Evolutionary conservation across 2,329 filamentous ascomycete species (phyloP), one percentile per base, ranked within the genome.

Genomic region (Aschersonia sp.): DNA sequence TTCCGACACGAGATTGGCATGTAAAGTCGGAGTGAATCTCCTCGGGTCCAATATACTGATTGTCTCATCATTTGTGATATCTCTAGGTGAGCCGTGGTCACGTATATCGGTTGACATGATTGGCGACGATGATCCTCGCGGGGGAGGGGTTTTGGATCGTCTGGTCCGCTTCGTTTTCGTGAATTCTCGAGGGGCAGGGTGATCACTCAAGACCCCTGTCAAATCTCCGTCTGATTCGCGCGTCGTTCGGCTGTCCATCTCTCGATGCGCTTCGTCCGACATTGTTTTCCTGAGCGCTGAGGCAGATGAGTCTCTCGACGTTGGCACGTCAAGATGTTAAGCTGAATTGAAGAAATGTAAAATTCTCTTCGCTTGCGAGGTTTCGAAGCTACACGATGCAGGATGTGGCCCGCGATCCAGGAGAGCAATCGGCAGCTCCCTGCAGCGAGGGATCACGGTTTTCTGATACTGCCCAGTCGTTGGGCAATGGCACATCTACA

Each of bases 1-100:
- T 63, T 98, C 92, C 0, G 91, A 91, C 1, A 98, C 91, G 5
- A 98, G 71, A 45, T 87, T 96, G 6, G 92, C 92, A 63, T 97
- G 92, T 9, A 98, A 69, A 0, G 89, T 97, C 1, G 92, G 92
- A 0, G 92, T 98, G 60, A 98, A 96, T 40, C 92, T 79, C 48
- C 91, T 80, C 3, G 92, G 89, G 59, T 98, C 92, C 31, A 96
- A 71, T 29, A 88, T 80, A 55, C 77, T 75, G 50, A 89, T 80
- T 43, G 70, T 78, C 52, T 91, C 84, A 54, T 91, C 80, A 48
- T 68, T 75, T 29, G 70, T 67, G 30, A 78, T 64, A 59, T 87
- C 81, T 50, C 73, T 70, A 10, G 76, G 75, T 28, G 71, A 67
- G 56, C 78, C 65, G 53, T 77, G 77, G 6, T 55, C 51, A 9